Evolutionary conservation across 495 filamentous ascomycete species (phyloP).

Genomic region (Neurospora sp.): DNA sequence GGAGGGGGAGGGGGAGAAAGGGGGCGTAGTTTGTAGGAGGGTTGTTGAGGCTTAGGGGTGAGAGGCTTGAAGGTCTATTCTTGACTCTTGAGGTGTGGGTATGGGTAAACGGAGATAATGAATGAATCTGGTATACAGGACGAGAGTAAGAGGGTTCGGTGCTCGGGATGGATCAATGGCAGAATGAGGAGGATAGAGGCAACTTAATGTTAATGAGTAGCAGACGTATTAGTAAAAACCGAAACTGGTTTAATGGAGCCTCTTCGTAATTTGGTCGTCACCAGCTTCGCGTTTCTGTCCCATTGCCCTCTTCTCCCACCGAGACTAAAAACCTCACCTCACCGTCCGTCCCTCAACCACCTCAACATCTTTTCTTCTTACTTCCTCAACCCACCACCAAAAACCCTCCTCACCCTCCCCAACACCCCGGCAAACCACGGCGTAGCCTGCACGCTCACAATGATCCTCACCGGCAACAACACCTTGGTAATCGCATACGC

Average conservation of each 20-base stretch:
- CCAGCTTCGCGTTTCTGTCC: background rate
- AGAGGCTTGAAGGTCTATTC: background rate
- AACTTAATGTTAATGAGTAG: background rate
- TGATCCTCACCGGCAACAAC: slow-evolving; percentile 65
- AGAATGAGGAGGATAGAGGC: background rate
- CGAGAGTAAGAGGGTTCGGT: slow-evolving; percentile 6
- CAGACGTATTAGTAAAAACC: background rate
- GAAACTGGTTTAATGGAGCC: background rate
- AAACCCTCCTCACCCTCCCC: background rate
- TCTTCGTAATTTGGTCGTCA: too few relatives aligned
- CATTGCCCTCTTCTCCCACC: background rate
- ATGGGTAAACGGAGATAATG: background rate
- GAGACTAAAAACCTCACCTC: background rate
- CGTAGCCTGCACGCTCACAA: slow-evolving; percentile 73
- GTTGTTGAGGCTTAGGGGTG: background rate
- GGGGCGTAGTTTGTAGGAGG: background rate
- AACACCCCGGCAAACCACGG: slow-evolving; percentile 82
- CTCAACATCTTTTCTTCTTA: too few relatives aligned
- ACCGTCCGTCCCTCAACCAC: background rate
- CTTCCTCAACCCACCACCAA: background rate
- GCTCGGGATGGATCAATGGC: background rate
- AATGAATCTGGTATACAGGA: background rate
- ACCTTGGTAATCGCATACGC: slow-evolving; percentile 86
- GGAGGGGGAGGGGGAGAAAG: slow-evolving; percentile 1
- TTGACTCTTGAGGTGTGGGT: too few relatives aligned